Evolutionary conservation across 495 filamentous ascomycete species (phyloP).

Genomic region (Daldinia decipiens): DNA sequence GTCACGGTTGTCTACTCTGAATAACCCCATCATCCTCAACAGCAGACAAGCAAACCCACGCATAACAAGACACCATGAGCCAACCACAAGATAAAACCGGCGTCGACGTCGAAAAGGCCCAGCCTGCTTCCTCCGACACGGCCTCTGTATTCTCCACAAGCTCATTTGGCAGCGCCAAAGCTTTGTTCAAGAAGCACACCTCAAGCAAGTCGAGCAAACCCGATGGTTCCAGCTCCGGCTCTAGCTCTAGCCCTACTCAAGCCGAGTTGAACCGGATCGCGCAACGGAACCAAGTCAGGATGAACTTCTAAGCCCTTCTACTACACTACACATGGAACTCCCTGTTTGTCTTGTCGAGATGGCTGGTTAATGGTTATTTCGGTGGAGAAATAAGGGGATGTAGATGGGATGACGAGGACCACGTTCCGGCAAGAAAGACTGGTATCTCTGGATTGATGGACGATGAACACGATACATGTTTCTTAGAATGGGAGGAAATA

Average conservation of each 20-base stretch:
- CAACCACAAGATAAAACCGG: conserved; percentile 23
- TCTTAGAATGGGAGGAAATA: background rate
- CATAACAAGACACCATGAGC: conserved; percentile 8
- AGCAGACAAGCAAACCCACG: background rate
- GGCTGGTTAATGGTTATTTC: background rate
- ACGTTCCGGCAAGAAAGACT: background rate
- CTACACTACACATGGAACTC: too few relatives aligned
- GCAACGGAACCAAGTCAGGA: conserved; percentile 32
- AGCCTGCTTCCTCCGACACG: conserved; percentile 33
- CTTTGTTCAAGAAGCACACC: conserved; percentile 43
- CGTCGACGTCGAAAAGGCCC: conserved; percentile 3
- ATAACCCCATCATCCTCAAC: too few relatives aligned
- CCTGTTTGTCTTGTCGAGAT: background rate
- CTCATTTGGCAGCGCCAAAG: conserved; percentile 46
- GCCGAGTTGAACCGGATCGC: conserved; percentile 24
- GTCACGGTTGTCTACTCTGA: too few relatives aligned
- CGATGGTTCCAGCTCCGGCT: background rate
- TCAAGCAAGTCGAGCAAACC: conserved; percentile 13
- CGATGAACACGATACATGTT: background rate
- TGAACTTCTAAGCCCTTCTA: conserved; percentile 16
- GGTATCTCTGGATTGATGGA: background rate
- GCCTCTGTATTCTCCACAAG: conserved; percentile 48
- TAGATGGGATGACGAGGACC: background rate
- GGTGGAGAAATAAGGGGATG: background rate
- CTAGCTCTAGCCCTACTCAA: conserved; percentile 5